Evolutionary conservation across 768 basidiomycete species (phyloP), one percentile per base, ranked within the genome.

Genomic region (Daedaleopsis sinensis): DNA sequence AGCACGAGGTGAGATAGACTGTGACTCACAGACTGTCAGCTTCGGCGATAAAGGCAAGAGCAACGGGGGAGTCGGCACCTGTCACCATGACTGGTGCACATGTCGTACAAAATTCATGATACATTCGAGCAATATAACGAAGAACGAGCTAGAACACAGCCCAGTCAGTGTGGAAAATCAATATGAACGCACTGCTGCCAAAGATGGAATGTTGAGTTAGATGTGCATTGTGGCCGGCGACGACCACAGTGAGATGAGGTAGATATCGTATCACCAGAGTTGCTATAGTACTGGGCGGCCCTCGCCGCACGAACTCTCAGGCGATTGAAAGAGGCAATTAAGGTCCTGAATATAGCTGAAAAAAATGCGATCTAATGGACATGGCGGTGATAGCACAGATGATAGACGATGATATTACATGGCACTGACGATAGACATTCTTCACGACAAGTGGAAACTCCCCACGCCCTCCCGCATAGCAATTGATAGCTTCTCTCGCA

Each of bases 391-490:
- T 36, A 65, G 64, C 64, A 65, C 64, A 65, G 54, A 59, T 59
- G 58, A 52, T 47, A 52, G 36, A 18, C 36, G 39, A 32, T 55
- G 54, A 61, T 54, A 61, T 54, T 63, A 67, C 64, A 65, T 23
- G 47, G 35, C 47, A 42, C n/a, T 27, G 57, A 51, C 56, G 42
- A 57, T 48, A 39, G 57, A 54, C 35, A 59, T 59, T 49, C 59
- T 52, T 84, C 80, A 98, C 71, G 96, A 98, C 74, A 99, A 80
- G 79, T 98, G 96, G 91, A 98, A 98, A 70, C 93, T 94, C 55
- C 94, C 94, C 59, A 93, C 89, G 44, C 97, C 97, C 76, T 98
- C 97, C 68, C 86, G 84, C 79, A 97, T 93, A 39, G 97, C 96
- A 36, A 85, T 80, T 54, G 80, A 79, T 66, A 99, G 75, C 72